phyloP scores from a whole-genome alignment of 1,139 yeast genomes.

The Kazachstania sp. region DNA sequence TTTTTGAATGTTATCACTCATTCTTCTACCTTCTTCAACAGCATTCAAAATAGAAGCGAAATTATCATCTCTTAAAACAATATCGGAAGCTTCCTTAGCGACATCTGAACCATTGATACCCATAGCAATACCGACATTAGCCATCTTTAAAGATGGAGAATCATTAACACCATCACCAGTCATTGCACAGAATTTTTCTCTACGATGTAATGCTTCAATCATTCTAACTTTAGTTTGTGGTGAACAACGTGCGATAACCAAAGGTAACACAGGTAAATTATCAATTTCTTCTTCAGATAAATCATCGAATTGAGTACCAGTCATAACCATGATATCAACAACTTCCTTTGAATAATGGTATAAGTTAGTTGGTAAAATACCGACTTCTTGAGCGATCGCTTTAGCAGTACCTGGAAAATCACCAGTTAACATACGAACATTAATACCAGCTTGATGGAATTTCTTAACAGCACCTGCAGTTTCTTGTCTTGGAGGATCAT shows the following conservation, averaged over 20 bases:
- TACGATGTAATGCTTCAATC: slow-evolving; percentile 81
- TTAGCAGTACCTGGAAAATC: slow-evolving; percentile 89
- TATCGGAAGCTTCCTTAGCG: slow-evolving; percentile 97
- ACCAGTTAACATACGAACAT: slow-evolving; percentile 96
- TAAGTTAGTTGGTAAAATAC: slow-evolving; percentile 68
- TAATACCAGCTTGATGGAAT: slow-evolving; percentile 86
- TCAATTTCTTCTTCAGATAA: slow-evolving; percentile 63
- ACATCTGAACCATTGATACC: slow-evolving; percentile 96
- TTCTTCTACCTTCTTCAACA: slow-evolving; percentile 95
- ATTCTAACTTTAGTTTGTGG: slow-evolving; percentile 94
- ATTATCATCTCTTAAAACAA: slow-evolving; percentile 95
- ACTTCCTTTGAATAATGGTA: slow-evolving; percentile 65
- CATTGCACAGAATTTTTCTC: slow-evolving; percentile 97
- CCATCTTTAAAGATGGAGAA: slow-evolving; percentile 94
- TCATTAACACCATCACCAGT: slow-evolving; percentile 99
- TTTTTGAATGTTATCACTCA: slow-evolving; percentile 87
- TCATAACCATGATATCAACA: slow-evolving; percentile 57
- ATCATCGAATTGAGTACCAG: slow-evolving; percentile 73
- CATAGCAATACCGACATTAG: slow-evolving; percentile 97
- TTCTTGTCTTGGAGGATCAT: slow-evolving; percentile 91
- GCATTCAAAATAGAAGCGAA: slow-evolving; percentile 89
- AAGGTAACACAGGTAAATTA: slow-evolving; percentile 66
- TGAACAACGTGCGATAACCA: slow-evolving; percentile 92
- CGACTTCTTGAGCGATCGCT: slow-evolving; percentile 86
- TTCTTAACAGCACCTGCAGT: slow-evolving; percentile 66